Conservation (phyloP, 2,329 filamentous ascomycete genomes). For the Camillea tinctor region DNA sequence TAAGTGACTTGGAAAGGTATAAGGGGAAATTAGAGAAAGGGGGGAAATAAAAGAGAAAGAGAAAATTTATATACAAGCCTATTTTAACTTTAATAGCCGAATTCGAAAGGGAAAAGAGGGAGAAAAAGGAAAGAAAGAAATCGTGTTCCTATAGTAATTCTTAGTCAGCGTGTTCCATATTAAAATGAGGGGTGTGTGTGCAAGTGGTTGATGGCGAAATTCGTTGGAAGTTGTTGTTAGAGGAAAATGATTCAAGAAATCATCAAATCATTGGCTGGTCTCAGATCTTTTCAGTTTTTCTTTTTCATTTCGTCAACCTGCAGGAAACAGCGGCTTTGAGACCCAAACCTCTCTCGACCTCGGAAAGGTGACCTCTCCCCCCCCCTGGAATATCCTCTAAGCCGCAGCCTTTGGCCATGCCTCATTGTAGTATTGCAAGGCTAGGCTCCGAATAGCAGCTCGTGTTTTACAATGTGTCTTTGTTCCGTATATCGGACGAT, state of each 20-base stretch:
- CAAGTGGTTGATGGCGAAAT: constrained; percentile 3
- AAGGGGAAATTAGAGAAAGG: too few species aligned
- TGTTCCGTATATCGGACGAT: constrained; percentile 15
- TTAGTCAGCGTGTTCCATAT: constrained; percentile 4
- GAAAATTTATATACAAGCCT: not conserved
- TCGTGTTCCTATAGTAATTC: not conserved
- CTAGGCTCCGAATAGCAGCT: constrained; percentile 54
- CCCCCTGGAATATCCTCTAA: constrained; percentile 36
- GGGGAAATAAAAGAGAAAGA: too few species aligned
- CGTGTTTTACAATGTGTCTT: constrained; percentile 10
- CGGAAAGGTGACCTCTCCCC: constrained; percentile 1
- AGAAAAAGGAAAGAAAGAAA: not conserved
- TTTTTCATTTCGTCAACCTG: constrained; percentile 48
- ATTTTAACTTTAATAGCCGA: not conserved
- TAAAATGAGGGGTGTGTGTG: constrained; percentile 3
- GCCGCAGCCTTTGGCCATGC: constrained; percentile 60
- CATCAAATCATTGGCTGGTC: constrained; percentile 34
- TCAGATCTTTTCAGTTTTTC: constrained; percentile 80
- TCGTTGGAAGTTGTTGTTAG: not conserved
- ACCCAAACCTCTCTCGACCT: constrained; percentile 25
- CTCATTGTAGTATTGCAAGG: constrained; percentile 44
- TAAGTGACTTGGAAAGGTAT: too few species aligned
- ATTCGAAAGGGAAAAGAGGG: not conserved
- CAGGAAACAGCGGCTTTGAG: constrained; percentile 50
- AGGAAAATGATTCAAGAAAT: constrained; percentile 1